phyloP scores from a whole-genome alignment of 2,329 filamentous ascomycete genomes.

The Pseudonectria foliicola region DNA sequence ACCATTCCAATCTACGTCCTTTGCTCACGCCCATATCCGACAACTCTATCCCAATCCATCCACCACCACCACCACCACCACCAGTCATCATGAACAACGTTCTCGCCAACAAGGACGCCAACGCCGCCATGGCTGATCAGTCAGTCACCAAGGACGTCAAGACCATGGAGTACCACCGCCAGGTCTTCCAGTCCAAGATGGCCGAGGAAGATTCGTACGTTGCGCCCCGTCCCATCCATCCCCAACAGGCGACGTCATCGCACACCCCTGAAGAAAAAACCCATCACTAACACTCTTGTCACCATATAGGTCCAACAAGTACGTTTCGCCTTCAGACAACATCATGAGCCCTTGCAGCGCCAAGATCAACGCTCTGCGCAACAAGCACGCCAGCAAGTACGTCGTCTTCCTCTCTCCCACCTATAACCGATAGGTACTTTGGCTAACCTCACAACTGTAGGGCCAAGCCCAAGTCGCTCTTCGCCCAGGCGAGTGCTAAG shows the following conservation, averaged over 20 bases:
- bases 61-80: constrained; percentile 27
- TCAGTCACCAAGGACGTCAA: constrained; percentile 43
- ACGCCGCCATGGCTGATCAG: constrained; percentile 40
- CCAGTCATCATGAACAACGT: constrained; percentile 54
- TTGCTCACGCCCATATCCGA: constrained; percentile 1
- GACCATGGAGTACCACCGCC: constrained; percentile 72
- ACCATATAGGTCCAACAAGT: constrained; percentile 40
- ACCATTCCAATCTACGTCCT: constrained; percentile 1
- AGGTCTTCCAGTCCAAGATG: constrained; percentile 67
- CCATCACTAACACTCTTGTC: constrained; percentile 4
- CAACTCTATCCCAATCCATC: neutral
- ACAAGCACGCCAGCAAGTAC: constrained; percentile 73
- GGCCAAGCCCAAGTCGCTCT: constrained; percentile 61
- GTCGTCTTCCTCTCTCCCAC: constrained; percentile 21
- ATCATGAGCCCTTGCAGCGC: constrained; percentile 83
- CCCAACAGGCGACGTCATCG: neutral
- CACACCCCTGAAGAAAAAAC: constrained; percentile 7
- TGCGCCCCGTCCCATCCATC: neutral
- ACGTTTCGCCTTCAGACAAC: constrained; percentile 78
- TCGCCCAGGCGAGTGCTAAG: constrained; percentile 59
- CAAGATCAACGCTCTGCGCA: constrained; percentile 74
- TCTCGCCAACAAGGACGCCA: constrained; percentile 60
- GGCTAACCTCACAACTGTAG: constrained; percentile 29
- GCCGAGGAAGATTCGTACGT: constrained; percentile 55
- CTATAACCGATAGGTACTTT: neutral